Percentiles rank a stretch among this genome's conserved stretches.
These are phyloP conservation scores for Martensiomyces pterosporus DNA, from an alignment of 192 early-diverging fungal genomes.

Conservation along the genomic window DNA sequence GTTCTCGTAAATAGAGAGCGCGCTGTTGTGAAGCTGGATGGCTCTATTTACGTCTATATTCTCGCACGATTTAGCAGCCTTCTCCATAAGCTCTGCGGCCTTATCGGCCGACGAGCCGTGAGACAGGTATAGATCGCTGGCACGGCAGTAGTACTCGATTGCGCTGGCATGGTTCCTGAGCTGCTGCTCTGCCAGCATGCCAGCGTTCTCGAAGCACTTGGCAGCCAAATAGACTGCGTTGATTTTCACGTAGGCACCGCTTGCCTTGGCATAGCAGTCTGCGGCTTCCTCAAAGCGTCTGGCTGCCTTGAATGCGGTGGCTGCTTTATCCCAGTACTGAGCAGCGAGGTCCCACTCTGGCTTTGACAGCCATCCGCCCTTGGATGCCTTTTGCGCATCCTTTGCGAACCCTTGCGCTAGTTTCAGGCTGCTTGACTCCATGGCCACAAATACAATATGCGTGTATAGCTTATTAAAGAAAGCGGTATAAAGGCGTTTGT, in stretches of 20 bases:
- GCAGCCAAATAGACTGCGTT: conserved; percentile 37
- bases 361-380: conserved; percentile 44
- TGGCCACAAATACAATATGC: too few species aligned
- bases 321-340: conserved; percentile 40
- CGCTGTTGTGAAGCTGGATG: conserved; percentile 34
- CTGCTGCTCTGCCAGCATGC: conserved; percentile 23
- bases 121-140: conserved; percentile 39
- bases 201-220: conserved; percentile 34
- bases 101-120: conserved; percentile 41
- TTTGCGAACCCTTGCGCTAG: conserved; percentile 35
- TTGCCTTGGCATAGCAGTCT: conserved; percentile 31
- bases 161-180: conserved; percentile 22
- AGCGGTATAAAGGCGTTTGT: too few species aligned
- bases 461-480: too few species aligned
- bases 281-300: conserved; percentile 32
- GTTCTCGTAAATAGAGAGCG: conserved; percentile 36
- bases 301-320: conserved; percentile 33
- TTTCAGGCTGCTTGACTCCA: conserved; percentile 29
- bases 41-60: conserved; percentile 26
- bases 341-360: conserved; percentile 46
- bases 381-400: conserved; percentile 46
- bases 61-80: conserved; percentile 32
- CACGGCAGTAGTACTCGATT: conserved; percentile 26
- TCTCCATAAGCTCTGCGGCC: conserved; percentile 44
- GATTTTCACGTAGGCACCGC: conserved; percentile 33